A percentile compares a stretch with the other conserved stretches of the same genome.
These are phyloP conservation scores for Mucor velutinosus DNA, from an alignment of 371 early-diverging fungal species.

Conservation along the genomic window DNA sequence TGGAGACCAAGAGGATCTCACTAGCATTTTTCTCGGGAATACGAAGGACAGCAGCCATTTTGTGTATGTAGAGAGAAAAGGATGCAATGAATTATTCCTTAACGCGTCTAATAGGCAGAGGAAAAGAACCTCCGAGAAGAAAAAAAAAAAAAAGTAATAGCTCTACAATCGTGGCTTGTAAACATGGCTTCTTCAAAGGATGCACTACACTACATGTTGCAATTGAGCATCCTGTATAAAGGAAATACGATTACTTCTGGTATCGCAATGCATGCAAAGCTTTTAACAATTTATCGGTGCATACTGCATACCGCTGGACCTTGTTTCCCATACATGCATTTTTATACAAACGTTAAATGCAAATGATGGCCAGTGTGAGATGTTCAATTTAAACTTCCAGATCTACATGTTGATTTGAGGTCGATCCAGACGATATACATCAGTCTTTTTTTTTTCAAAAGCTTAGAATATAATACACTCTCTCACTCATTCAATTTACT, in stretches of 20 bases:
- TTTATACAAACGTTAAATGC: not conserved
- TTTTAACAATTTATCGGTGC: not conserved
- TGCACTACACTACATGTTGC: not conserved
- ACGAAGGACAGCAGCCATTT: slow-evolving; percentile 38
- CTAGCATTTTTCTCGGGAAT: slow-evolving; percentile 40
- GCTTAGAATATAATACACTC: no score
- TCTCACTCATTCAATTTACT: no score
- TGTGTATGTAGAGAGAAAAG: slow-evolving; percentile 2
- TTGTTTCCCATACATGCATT: no score
- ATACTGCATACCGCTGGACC: not conserved
- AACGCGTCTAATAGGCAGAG: slow-evolving; percentile 1
- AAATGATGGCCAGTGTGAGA: not conserved
- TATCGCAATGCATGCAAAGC: not conserved
- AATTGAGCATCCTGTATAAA: not conserved
- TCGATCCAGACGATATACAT: not conserved
- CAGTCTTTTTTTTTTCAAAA: no score
- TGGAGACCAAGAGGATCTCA: slow-evolving; percentile 39
- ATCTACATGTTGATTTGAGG: not conserved
- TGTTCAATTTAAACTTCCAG: not conserved
- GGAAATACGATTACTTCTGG: not conserved
- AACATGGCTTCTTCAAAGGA: not conserved
- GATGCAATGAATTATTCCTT: not conserved
- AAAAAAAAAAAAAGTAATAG: not conserved
- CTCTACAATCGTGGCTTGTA: not conserved
- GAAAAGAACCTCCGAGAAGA: not conserved